Conservation (phyloP, 169 alveolate species). For the Eimeria maxima region DNA sequence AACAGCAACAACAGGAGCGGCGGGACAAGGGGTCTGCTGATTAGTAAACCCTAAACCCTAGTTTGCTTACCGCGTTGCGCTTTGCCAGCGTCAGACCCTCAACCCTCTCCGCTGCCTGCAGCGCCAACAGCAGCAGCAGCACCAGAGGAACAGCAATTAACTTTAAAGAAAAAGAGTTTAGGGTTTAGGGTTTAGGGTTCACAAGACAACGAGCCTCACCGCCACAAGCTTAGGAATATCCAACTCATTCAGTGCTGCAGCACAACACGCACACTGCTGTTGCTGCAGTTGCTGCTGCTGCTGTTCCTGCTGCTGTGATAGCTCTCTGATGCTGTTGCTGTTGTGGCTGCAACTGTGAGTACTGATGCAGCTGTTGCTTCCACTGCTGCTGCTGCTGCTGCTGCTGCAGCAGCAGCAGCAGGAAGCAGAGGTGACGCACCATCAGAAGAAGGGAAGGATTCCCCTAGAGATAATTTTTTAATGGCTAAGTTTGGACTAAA, state of each 20-base stretch:
- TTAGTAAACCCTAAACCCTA: no score
- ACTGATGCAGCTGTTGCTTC: no score
- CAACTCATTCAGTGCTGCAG: constrained; percentile 25
- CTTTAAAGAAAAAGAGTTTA: background rate
- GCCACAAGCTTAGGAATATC: constrained; percentile 3
- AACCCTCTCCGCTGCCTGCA: background rate
- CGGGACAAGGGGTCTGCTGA: no score
- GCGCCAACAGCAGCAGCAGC: background rate
- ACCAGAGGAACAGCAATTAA: background rate
- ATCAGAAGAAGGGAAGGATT: background rate
- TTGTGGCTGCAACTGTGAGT: no score
- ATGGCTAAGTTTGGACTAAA: background rate
- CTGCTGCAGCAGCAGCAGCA: background rate
- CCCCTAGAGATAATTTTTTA: background rate
- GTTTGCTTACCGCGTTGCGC: constrained; percentile 2
- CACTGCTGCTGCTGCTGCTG: background rate
- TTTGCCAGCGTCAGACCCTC: constrained; percentile 9
- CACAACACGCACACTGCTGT: background rate
- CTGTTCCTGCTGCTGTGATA: no score
- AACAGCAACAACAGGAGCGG: background rate
- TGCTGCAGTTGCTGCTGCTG: no score
- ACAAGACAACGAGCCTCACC: background rate
- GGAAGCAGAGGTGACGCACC: background rate
- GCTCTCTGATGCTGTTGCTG: background rate
- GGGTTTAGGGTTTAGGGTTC: no score